phyloP scores from a whole-genome alignment of 2,329 filamentous ascomycete genomes.

The Curvularia hawaiiensis region DNA sequence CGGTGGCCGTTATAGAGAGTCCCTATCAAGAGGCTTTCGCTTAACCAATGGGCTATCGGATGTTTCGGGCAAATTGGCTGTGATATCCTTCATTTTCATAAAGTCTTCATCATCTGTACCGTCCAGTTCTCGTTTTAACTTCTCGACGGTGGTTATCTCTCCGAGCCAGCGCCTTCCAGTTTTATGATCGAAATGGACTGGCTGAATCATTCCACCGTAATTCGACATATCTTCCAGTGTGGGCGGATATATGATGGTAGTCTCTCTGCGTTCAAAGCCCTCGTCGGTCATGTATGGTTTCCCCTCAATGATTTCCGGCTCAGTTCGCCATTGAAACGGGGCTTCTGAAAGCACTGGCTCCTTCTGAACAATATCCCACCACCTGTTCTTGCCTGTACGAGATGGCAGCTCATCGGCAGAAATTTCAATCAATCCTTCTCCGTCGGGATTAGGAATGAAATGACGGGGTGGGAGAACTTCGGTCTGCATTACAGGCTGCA shows the following conservation, averaged over 20 bases:
- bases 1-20: slow-evolving; percentile 3
- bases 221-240: slow-evolving; percentile 43
- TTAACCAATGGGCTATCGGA: slow-evolving; percentile 12
- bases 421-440: slow-evolving; percentile 52
- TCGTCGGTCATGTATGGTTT: slow-evolving; percentile 45
- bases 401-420: slow-evolving; percentile 50
- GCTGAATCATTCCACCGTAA: slow-evolving; percentile 34
- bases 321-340: slow-evolving; percentile 28
- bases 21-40: slow-evolving; percentile 22
- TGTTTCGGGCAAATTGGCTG: slow-evolving; percentile 16
- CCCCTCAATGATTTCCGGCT: slow-evolving; percentile 49
- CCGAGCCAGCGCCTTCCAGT: slow-evolving; percentile 34
- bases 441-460: slow-evolving; percentile 50
- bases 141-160: slow-evolving; percentile 29
- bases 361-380: slow-evolving; percentile 38
- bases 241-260: slow-evolving; percentile 54
- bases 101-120: slow-evolving; percentile 11
- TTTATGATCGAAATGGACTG: slow-evolving; percentile 40
- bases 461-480: slow-evolving; percentile 60
- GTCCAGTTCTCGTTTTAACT: slow-evolving; percentile 20
- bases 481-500: slow-evolving; percentile 59
- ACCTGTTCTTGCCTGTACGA: slow-evolving; percentile 33
- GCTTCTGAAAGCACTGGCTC: slow-evolving; percentile 16
- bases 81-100: slow-evolving; percentile 18
- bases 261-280: slow-evolving; percentile 51